phyloP scores from a whole-genome alignment of 768 basidiomycete species.

The Lanmaoa rubissima region DNA sequence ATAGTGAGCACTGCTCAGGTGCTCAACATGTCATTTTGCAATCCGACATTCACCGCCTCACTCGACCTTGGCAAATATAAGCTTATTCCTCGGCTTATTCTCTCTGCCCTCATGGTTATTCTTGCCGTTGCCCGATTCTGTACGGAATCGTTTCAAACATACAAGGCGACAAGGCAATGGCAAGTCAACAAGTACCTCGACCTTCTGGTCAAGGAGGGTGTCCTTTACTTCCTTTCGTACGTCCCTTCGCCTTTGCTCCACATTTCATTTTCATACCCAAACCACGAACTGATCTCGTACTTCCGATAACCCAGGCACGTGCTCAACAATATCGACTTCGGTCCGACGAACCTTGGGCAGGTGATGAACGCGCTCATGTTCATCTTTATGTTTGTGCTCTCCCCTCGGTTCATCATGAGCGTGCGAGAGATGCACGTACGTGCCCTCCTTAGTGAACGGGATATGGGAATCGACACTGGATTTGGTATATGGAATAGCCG shows the following conservation, averaged over 20 bases:
- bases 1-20: conserved; percentile 12
- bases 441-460: background rate
- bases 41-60: background rate
- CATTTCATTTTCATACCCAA: background rate
- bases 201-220: conserved; percentile 13
- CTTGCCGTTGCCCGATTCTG: conserved; percentile 3
- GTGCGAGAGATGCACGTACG: conserved; percentile 9
- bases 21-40: conserved; percentile 17
- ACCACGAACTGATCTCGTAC: background rate
- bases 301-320: conserved; percentile 8
- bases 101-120: conserved; percentile 12
- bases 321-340: conserved; percentile 12
- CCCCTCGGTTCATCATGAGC: conserved; percentile 21
- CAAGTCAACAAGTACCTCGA: conserved; percentile 12
- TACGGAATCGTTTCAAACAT: conserved; percentile 8
- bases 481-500: conserved; percentile 9
- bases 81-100: conserved; percentile 8
- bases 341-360: background rate
- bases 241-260: background rate
- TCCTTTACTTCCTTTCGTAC: conserved; percentile 20
- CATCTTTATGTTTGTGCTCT: conserved; percentile 6
- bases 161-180: conserved; percentile 11
- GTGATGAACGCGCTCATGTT: background rate
- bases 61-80: conserved; percentile 9
- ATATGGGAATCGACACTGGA: conserved; percentile 8